Conservation (phyloP, 2,329 filamentous ascomycete genomes). For the Neurospora sp. region DNA sequence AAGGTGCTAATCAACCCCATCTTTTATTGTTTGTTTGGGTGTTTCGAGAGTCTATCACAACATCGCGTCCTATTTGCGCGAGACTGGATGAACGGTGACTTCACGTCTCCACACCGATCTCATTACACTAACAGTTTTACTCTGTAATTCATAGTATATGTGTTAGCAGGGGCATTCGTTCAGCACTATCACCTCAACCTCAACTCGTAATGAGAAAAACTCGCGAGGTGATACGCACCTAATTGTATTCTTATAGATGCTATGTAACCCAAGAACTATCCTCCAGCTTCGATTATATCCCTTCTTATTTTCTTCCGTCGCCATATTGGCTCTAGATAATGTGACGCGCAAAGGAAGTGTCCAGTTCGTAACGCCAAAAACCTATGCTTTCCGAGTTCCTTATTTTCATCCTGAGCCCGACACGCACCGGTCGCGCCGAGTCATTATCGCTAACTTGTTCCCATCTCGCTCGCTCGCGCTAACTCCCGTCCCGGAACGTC, state of each 20-base stretch:
- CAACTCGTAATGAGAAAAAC: background rate
- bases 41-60: background rate
- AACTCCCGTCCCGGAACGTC: background rate
- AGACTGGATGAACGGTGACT: background rate
- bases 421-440: background rate
- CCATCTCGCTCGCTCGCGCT: background rate
- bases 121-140: background rate
- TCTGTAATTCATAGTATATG: background rate
- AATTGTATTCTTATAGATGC: background rate
- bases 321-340: background rate
- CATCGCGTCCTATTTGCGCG: background rate
- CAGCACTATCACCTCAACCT: background rate
- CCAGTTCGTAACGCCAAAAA: background rate
- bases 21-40: background rate
- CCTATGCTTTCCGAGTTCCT: background rate
- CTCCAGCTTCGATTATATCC: background rate
- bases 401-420: background rate
- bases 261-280: background rate
- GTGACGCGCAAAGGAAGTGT: background rate
- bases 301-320: background rate
- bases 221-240: background rate
- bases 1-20: background rate
- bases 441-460: background rate
- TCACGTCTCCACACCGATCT: background rate
- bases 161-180: background rate